Evolutionary conservation across 1,284 basidiomycete species (phyloP).

Genomic region (Inonotus hispidus): DNA sequence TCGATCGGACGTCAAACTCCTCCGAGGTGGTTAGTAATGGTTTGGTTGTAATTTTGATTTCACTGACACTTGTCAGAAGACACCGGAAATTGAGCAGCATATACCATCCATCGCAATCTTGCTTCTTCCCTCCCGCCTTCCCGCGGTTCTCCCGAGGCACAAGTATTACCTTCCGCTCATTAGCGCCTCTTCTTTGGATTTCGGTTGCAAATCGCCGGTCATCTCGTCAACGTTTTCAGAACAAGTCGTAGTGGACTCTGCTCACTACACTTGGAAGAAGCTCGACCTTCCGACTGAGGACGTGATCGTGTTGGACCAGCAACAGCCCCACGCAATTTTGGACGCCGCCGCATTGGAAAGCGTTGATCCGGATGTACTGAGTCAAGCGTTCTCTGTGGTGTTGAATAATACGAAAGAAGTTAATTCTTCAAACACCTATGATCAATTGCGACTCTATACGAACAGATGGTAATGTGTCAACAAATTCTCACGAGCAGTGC

Average conservation of each 20-base stretch:
- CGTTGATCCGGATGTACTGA: not conserved
- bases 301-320: slow-evolving; percentile 1
- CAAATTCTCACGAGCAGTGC: not conserved
- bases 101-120: slow-evolving; percentile 15
- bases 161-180: slow-evolving; percentile 18
- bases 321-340: slow-evolving; percentile 8
- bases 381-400: slow-evolving; percentile 3
- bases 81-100: not conserved
- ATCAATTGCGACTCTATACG: not conserved
- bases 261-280: slow-evolving; percentile 15
- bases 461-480: slow-evolving; percentile 14
- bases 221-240: slow-evolving; percentile 14
- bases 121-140: slow-evolving; percentile 14
- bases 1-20: slow-evolving; percentile 9
- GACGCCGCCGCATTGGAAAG: slow-evolving; percentile 10
- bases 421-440: not conserved
- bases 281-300: slow-evolving; percentile 14
- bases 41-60: not conserved
- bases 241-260: slow-evolving; percentile 14
- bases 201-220: not conserved
- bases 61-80: slow-evolving; percentile 10
- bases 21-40: slow-evolving; percentile 10
- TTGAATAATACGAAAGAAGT: not conserved
- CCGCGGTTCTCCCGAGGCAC: slow-evolving; percentile 14
- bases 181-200: slow-evolving; percentile 10